Base-by-base conservation (phyloP, 2,329 filamentous ascomycete species). In the Leptographium flavum region DNA sequence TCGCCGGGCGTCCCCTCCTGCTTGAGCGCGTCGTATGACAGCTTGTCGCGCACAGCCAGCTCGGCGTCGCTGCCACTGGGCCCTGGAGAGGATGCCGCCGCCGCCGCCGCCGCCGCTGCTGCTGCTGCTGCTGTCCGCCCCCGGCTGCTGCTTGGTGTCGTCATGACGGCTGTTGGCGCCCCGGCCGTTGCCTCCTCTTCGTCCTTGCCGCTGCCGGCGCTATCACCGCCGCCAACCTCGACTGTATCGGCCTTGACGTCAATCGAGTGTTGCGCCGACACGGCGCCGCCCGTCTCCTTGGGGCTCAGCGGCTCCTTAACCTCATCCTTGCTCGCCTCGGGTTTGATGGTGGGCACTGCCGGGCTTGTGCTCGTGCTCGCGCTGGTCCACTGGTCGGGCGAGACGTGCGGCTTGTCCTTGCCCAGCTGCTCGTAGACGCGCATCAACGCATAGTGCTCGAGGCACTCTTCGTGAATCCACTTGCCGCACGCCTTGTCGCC, bases 391-490 rank as follows among this genome's bases (percentile, higher is more conserved):
- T 13, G 59, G 53, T n/a, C 32, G n/a, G n/a, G 22, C 35, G 42
- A 31, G 5, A 62, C 57, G 52, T 76, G 70, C 3, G 73, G 71
- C 50, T 65, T 71, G 47, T 70, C 65, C 42, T 58, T 62, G 32
- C 73, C 71, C 8, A 78, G 60, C 44, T 64, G 64, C 27, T 68
- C 61, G 54, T 65, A 76, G 0, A 71, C 68, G 27, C 63, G 63
- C 54, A 64, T 59, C 13, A 79, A 63, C 4, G 70, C 65, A 14
- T 74, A 69, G 52, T 76, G 68, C 28, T 68, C 62, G n/a, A 82
- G 63, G 52, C 78, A 82, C 39, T 77, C 70, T 46, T 75, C 68
- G 52, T 82, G 78, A 48, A 81, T 68, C 78, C 78, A 81, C 45
- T 67, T 69, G 43, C 67, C 68, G 56, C 78, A 82, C 2, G 59